Evolutionary conservation across 805 yeast genomes (phyloP).

Genomic region (Candida stauntonica): DNA sequence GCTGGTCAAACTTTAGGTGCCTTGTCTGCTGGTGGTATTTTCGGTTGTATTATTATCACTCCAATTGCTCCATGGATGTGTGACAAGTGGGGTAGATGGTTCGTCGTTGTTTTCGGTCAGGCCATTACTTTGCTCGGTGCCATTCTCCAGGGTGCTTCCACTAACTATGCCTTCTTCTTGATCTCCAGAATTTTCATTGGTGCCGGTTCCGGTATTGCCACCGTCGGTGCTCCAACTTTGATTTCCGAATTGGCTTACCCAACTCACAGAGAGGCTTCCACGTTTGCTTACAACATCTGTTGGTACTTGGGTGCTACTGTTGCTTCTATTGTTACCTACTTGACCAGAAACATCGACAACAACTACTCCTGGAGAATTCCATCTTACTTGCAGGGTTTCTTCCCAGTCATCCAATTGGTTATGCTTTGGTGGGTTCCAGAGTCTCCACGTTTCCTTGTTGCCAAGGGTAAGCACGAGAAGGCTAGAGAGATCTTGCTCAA

Average conservation of each 20-base stretch:
- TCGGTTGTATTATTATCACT: slow-evolving; percentile 35
- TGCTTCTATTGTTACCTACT: slow-evolving; percentile 29
- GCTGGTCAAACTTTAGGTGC: slow-evolving; percentile 36
- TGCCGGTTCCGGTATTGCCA: slow-evolving; percentile 33
- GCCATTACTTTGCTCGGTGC: slow-evolving; percentile 20
- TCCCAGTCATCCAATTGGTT: slow-evolving; percentile 40
- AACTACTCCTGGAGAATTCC: slow-evolving; percentile 52
- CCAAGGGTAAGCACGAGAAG: slow-evolving; percentile 37
- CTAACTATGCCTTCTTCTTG: slow-evolving; percentile 26
- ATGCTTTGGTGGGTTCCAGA: slow-evolving; percentile 39
- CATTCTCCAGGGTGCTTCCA: slow-evolving; percentile 22
- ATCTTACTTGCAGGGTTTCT: slow-evolving; percentile 42
- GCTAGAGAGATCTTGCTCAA: slow-evolving; percentile 39
- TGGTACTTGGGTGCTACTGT: slow-evolving; percentile 50
- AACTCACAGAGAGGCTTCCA: slow-evolving; percentile 35
- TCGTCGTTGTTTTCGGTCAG: slow-evolving; percentile 17
- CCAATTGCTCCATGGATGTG: slow-evolving; percentile 27
- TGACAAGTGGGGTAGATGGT: slow-evolving; percentile 41
- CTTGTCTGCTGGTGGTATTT: slow-evolving; percentile 34
- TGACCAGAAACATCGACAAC: slow-evolving; percentile 26
- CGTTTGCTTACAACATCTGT: slow-evolving; percentile 43
- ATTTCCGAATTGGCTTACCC: slow-evolving; percentile 50
- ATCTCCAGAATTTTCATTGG: slow-evolving; percentile 42
- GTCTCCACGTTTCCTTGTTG: slow-evolving; percentile 43
- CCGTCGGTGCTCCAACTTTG: slow-evolving; percentile 42